Evolutionary conservation across 2,329 filamentous ascomycete species (phyloP).

Genomic region (Aureobasidium uvarum): DNA sequence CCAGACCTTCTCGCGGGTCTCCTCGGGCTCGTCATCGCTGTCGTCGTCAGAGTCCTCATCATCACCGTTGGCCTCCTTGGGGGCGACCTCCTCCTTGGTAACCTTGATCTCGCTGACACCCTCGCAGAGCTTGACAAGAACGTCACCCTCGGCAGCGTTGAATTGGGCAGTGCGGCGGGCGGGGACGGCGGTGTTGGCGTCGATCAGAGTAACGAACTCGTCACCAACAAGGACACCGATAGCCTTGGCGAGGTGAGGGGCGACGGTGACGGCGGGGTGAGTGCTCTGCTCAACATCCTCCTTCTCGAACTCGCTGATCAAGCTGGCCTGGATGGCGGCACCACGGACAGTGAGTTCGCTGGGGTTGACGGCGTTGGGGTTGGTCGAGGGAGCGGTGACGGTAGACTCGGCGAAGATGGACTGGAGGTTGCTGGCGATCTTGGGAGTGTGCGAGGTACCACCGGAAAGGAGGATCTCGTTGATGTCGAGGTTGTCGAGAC

Average conservation of each 20-base stretch:
- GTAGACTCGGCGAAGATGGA: constrained; percentile 79
- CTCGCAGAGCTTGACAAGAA: constrained; percentile 85
- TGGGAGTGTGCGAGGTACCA: constrained; percentile 88
- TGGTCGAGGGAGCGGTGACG: constrained; percentile 81
- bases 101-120: constrained; percentile 89
- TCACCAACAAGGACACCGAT: constrained; percentile 74
- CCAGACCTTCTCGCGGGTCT: constrained; percentile 87
- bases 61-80: constrained; percentile 61
- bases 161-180: constrained; percentile 82
- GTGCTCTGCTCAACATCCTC: constrained; percentile 95
- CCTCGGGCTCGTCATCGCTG: constrained; percentile 76
- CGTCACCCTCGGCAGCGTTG: constrained; percentile 74
- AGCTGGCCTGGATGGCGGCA: constrained; percentile 89
- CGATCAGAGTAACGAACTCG: constrained; percentile 76
- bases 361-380: constrained; percentile 78
- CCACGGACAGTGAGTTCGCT: constrained; percentile 86
- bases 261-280: constrained; percentile 90
- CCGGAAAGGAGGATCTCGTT: constrained; percentile 93
- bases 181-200: constrained; percentile 83
- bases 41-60: constrained; percentile 58
- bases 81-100: constrained; percentile 78
- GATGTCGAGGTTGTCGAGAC: constrained; percentile 85
- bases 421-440: constrained; percentile 78
- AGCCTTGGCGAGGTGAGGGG: constrained; percentile 83
- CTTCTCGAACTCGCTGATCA: constrained; percentile 91